These are phyloP conservation scores for Aspergillus avenaceus DNA, from an alignment of 495 filamentous ascomycete species.

Conservation along the genomic window DNA sequence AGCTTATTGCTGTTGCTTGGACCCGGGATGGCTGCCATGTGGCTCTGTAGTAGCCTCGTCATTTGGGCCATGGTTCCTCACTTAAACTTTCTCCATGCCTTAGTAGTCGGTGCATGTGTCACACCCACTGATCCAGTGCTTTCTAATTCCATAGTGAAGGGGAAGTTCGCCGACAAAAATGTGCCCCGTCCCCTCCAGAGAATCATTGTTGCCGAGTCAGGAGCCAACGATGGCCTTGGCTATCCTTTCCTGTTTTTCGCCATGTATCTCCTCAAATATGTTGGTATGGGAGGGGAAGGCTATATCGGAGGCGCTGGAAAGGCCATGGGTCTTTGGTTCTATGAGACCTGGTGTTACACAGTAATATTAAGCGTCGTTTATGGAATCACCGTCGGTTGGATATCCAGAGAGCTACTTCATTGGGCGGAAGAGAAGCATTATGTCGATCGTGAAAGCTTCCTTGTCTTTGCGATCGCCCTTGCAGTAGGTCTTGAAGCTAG, in stretches of 20 bases:
- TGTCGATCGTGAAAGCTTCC: constrained; percentile 85
- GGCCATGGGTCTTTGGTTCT: constrained; percentile 80
- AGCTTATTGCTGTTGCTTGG: constrained; percentile 72
- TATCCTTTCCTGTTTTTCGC: constrained; percentile 88
- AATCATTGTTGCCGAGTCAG: constrained; percentile 87
- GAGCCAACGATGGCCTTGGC: constrained; percentile 90
- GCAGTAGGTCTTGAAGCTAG: constrained; percentile 51
- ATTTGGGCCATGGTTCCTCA: constrained; percentile 76
- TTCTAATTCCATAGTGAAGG: constrained; percentile 88
- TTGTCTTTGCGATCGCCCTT: constrained; percentile 83
- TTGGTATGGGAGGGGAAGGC: constrained; percentile 52
- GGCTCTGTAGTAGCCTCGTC: constrained; percentile 74
- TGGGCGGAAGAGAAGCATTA: constrained; percentile 79
- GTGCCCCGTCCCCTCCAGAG: constrained; percentile 76
- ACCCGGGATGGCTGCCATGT: constrained; percentile 85
- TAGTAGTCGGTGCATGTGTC: constrained; percentile 78
- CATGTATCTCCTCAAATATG: constrained; percentile 78
- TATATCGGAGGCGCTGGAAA: constrained; percentile 54
- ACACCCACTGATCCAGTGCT: constrained; percentile 91
- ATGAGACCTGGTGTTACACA: constrained; percentile 81
- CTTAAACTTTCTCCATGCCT: constrained; percentile 68
- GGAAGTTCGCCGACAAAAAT: constrained; percentile 88
- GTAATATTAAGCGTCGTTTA: constrained; percentile 78
- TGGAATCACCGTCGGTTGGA: constrained; percentile 71
- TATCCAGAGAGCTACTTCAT: constrained; percentile 76